Evolutionary conservation across 148 eudicot genomes (phyloP).

Genomic region (Polygonum aviculare): DNA sequence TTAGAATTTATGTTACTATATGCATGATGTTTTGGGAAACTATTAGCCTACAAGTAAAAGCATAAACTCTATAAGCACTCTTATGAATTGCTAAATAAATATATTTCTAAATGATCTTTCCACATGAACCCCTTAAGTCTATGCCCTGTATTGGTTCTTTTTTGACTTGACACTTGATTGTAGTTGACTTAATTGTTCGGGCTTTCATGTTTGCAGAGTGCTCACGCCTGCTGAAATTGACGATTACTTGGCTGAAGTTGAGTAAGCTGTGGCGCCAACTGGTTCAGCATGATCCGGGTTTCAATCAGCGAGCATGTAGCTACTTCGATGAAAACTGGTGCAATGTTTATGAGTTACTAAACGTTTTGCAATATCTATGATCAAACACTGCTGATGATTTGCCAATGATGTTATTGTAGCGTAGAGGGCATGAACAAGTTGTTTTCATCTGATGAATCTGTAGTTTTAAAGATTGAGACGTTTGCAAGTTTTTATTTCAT

Average conservation of each 20-base stretch:
- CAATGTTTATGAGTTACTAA: background rate
- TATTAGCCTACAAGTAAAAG: too few relatives aligned
- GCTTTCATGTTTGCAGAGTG: slow-evolving; percentile 45
- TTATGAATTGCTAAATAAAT: too few relatives aligned
- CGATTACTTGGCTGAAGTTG: slow-evolving; percentile 94
- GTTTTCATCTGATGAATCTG: background rate
- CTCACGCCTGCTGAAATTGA: slow-evolving; percentile 87
- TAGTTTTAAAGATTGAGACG: background rate
- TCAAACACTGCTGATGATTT: background rate
- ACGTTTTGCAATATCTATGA: background rate
- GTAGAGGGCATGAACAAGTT: background rate
- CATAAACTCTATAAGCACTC: too few relatives aligned
- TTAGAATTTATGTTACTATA: background rate
- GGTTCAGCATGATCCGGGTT: background rate
- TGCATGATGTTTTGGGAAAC: too few relatives aligned
- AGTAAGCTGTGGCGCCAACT: slow-evolving; percentile 19
- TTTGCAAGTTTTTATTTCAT: background rate
- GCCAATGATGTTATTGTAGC: background rate
- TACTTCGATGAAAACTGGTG: background rate
- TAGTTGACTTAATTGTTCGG: background rate
- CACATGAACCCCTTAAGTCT: too few relatives aligned
- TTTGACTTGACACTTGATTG: too few relatives aligned
- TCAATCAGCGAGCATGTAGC: background rate
- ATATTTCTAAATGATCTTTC: too few relatives aligned
- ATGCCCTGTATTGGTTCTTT: background rate